Evolutionary conservation across 2,329 filamentous ascomycete genomes (phyloP), one percentile per base, ranked within the genome.

Genomic region (Delphinella strobiligena): DNA sequence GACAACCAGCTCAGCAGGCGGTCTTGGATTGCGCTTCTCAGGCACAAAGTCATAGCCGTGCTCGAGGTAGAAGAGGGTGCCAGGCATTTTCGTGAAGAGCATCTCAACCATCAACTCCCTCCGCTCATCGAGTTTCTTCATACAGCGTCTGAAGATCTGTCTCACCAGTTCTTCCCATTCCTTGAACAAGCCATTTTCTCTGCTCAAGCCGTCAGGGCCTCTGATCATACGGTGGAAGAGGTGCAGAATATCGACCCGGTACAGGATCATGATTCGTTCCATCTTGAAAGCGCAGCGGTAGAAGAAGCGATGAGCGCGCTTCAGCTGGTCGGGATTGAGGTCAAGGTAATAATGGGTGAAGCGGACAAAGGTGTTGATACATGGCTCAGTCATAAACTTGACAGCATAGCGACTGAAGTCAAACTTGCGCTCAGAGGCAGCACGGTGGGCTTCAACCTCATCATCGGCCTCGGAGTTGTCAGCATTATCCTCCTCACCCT

Each of bases 221-320:
- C 93, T 93, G 59, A 96, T 82, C 77, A 98, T 88, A 54, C 78
- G 81, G 55, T 94, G 79, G 36, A 98, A 79, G 1, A 96, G 69
- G 32, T 83, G 78, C 34, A 98, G 76, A 27, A 95, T 93, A 55
- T 96, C 91, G 4, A 94, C 75, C 8, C 89, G 78, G 61, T 87
- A 96, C 1, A 98, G 69, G 64, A 95, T 75, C 16, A 95, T 80
- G 41, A 79, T 80, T 66, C 91, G 79, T 34, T 95, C 85, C 59
- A 93, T 83, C 62, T 96, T 98, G 68, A 96, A 96, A 0, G 87
- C 87, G 9, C 93, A 71, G 0, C 89, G 80, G 54, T 96, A 93
- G 54, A 98, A 88, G 59, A 89, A 98, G 5, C 91, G 81, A 62
- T 96, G 91, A 10, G 81, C 81, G 4, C 91, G 78, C 64, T 96